Evolutionary conservation across 139 green algal species (phyloP).

Genomic region (Coelastrella sp.): DNA sequence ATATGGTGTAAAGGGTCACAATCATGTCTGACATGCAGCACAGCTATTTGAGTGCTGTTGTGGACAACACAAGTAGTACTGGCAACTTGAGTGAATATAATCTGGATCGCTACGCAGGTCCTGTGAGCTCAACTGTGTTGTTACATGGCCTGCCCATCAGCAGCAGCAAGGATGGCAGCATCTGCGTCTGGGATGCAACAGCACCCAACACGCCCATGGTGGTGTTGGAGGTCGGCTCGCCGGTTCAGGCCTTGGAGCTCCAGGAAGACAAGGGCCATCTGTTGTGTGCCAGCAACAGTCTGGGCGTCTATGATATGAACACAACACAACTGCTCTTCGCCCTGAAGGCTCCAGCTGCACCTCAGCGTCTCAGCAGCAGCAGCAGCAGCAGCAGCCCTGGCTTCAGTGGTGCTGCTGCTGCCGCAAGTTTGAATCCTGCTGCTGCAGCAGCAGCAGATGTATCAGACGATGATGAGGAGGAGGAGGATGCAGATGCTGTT

Average conservation of each 20-base stretch:
- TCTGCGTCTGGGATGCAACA: constrained; percentile 60
- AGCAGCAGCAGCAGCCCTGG: constrained; percentile 10
- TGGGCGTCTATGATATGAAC: constrained; percentile 57
- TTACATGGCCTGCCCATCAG: constrained; percentile 54
- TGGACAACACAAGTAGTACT: no score
- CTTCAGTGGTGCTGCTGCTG: background rate
- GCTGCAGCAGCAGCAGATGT: background rate
- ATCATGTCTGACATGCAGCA: no score
- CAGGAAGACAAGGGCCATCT: constrained; percentile 52
- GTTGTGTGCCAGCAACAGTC: constrained; percentile 9
- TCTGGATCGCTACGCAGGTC: background rate
- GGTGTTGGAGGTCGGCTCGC: constrained; percentile 44
- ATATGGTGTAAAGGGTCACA: no score
- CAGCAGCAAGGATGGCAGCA: constrained; percentile 52
- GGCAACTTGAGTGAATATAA: no score
- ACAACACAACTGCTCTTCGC: constrained; percentile 52
- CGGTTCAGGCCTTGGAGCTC: constrained; percentile 49
- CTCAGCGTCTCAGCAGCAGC: background rate
- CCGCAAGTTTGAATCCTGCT: background rate
- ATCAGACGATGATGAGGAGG: background rate
- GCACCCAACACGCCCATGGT: constrained; percentile 43
- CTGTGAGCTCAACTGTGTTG: constrained; percentile 46
- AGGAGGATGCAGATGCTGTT: constrained; percentile 24
- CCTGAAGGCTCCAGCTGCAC: background rate
- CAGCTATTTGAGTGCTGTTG: no score